These are phyloP conservation scores for Rhizopus arrhizus DNA, from an alignment of 371 early-diverging fungal species.

Conservation along the genomic window DNA sequence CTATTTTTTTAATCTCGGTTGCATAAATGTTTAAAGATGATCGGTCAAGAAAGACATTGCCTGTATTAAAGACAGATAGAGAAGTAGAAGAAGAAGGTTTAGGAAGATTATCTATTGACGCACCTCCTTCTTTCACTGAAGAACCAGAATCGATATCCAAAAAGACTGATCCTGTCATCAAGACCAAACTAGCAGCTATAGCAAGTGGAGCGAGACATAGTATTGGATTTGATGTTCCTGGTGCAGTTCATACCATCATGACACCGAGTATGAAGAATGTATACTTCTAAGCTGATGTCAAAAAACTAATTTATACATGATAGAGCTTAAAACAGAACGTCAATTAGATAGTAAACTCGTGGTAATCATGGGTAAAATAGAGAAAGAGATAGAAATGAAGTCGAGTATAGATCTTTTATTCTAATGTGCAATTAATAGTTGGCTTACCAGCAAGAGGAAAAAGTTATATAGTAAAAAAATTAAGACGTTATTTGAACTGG, in stretches of 20 bases:
- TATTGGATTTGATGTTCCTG: conserved; percentile 38
- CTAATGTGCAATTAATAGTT: conserved; percentile 39
- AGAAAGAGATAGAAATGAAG: neutral
- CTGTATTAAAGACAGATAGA: conserved; percentile 32
- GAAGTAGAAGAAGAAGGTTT: conserved; percentile 29
- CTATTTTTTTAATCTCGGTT: neutral
- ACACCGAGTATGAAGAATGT: conserved; percentile 26
- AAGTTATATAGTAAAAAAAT: conserved; percentile 86
- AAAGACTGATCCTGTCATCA: neutral
- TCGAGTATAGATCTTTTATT: neutral
- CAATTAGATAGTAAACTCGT: conserved; percentile 57
- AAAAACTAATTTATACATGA: neutral
- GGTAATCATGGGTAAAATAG: conserved; percentile 64
- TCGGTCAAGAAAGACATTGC: conserved; percentile 13
- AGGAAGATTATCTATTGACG: conserved; percentile 18
- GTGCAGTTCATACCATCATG: conserved; percentile 36
- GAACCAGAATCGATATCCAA: conserved; percentile 9
- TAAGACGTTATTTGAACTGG: conserved; percentile 76
- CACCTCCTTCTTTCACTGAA: conserved; percentile 15
- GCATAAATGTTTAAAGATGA: neutral
- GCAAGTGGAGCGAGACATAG: conserved; percentile 17
- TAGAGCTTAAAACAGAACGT: conserved; percentile 29
- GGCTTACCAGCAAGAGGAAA: conserved; percentile 91
- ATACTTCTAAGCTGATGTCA: neutral
- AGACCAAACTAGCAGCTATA: neutral